These are phyloP conservation scores for Aaosphaeria arxii DNA, from an alignment of 2,329 filamentous ascomycete species.

Conservation along the genomic window DNA sequence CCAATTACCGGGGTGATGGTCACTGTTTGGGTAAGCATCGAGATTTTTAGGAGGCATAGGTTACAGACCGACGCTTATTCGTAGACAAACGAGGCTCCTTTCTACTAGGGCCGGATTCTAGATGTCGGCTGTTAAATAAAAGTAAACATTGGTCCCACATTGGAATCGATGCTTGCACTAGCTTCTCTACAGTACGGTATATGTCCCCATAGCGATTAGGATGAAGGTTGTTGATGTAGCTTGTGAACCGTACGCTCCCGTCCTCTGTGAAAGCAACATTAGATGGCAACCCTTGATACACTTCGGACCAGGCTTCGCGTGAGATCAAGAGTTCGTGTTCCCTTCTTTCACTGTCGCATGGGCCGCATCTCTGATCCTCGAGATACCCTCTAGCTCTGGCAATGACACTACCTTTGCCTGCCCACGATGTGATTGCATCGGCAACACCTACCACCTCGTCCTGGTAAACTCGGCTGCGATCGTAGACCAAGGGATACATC, in stretches of 20 bases:
- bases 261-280: background rate
- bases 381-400: conserved; percentile 1
- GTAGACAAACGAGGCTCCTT: background rate
- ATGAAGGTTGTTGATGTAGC: background rate
- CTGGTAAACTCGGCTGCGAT: conserved; percentile 42
- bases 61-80: too few species aligned
- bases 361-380: too few species aligned
- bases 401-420: conserved; percentile 30
- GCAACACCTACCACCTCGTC: conserved; percentile 24
- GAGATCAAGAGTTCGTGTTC: background rate
- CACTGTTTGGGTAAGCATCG: conserved; percentile 8
- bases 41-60: background rate
- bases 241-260: background rate
- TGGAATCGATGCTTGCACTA: background rate
- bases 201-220: background rate
- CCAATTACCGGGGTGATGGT: conserved; percentile 13
- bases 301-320: background rate
- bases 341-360: too few species aligned
- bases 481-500: conserved; percentile 59
- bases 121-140: background rate
- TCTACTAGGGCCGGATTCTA: background rate
- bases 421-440: conserved; percentile 23
- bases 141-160: background rate
- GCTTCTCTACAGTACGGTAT: background rate
- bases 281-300: background rate